Percentiles rank a stretch among this genome's conserved stretches.
Evolutionary conservation across 805 yeast genomes (phyloP).

Genomic region (Kazachstania psychrophila): DNA sequence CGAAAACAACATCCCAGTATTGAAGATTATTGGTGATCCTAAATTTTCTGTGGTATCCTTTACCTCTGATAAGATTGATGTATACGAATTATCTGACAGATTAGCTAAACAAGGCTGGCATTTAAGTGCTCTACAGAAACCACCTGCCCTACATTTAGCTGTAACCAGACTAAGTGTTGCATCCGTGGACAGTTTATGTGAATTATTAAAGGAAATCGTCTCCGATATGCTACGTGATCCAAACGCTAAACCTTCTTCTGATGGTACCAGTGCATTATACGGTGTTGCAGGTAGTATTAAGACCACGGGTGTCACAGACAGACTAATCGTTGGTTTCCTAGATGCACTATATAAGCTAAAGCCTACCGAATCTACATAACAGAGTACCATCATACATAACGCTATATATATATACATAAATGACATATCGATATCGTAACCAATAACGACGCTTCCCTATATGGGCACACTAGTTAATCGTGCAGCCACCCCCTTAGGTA

Average conservation of each 20-base stretch:
- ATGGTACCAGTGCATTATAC: constrained; percentile 80
- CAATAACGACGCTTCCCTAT: not conserved
- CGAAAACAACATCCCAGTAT: constrained; percentile 40
- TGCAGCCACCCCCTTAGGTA: no score
- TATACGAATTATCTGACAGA: constrained; percentile 72
- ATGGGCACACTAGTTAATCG: no score
- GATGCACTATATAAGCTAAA: constrained; percentile 64
- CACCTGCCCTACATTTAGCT: constrained; percentile 87
- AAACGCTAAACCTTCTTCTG: constrained; percentile 25
- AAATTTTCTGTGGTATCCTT: constrained; percentile 74
- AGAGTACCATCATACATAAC: not conserved
- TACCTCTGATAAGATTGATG: constrained; percentile 48
- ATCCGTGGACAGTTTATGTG: constrained; percentile 50
- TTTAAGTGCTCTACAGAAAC: constrained; percentile 74
- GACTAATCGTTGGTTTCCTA: constrained; percentile 67
- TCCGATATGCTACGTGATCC: constrained; percentile 32
- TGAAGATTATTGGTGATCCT: constrained; percentile 80
- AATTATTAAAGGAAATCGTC: constrained; percentile 40
- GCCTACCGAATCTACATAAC: constrained; percentile 9
- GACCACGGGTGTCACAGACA: constrained; percentile 77
- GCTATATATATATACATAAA: not conserved
- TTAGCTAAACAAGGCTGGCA: constrained; percentile 67
- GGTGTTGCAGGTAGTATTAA: constrained; percentile 92
- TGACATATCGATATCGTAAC: not conserved
- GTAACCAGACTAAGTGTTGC: constrained; percentile 62